These are phyloP conservation scores for Ceratocystiopsis minuta DNA, from an alignment of 2,329 filamentous ascomycete genomes.

Conservation along the genomic window DNA sequence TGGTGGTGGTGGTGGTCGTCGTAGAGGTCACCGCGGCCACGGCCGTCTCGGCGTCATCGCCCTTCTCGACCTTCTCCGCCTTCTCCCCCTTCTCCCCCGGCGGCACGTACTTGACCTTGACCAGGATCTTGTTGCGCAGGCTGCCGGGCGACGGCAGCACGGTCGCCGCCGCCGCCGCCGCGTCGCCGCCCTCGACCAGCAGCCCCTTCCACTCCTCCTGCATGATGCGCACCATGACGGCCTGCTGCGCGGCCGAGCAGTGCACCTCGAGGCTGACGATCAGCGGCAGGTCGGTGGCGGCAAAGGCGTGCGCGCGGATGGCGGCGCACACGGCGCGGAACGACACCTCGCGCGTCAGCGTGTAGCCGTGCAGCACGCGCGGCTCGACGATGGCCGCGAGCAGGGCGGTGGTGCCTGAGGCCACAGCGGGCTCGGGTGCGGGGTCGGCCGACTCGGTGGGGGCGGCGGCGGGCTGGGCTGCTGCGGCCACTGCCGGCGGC, in stretches of 20 bases:
- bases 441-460: background rate
- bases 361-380: conserved; percentile 72
- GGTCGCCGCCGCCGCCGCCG: conserved; percentile 22
- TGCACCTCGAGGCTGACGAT: conserved; percentile 92
- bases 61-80: conserved; percentile 20
- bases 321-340: conserved; percentile 74
- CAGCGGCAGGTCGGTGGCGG: conserved; percentile 59
- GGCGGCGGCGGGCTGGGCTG: no score
- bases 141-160: conserved; percentile 49
- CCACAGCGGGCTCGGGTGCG: background rate
- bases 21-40: no score
- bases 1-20: no score
- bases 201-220: conserved; percentile 60
- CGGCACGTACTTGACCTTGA: conserved; percentile 61
- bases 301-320: conserved; percentile 64
- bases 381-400: conserved; percentile 45
- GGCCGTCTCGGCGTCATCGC: no score
- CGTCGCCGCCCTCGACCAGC: conserved; percentile 51
- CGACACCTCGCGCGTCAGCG: conserved; percentile 70
- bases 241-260: conserved; percentile 62
- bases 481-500: background rate
- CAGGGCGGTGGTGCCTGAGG: background rate
- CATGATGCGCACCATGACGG: conserved; percentile 86
- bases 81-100: no score
- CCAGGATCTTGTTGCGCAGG: conserved; percentile 59